Evolutionary conservation across 2,329 filamentous ascomycete species (phyloP).

Genomic region (Calonectria pseudoturangicola): DNA sequence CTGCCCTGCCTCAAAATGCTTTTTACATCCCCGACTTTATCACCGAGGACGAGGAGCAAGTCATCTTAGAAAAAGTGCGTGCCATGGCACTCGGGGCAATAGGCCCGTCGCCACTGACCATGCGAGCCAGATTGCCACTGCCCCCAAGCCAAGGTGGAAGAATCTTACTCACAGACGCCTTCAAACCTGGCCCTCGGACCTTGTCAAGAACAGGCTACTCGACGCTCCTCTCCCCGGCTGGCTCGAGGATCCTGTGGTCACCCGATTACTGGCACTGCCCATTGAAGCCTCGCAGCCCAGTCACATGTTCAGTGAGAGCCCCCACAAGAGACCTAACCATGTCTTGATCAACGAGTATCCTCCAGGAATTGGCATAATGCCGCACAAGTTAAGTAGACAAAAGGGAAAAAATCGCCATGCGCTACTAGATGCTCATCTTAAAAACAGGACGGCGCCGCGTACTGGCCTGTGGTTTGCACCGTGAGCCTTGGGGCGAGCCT

Average conservation of each 20-base stretch:
- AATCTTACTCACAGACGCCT: conserved; percentile 90
- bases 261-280: conserved; percentile 73
- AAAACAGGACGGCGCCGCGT: conserved; percentile 84
- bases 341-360: conserved; percentile 95
- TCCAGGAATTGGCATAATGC: conserved; percentile 94
- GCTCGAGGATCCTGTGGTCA: conserved; percentile 82
- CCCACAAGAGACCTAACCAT: conserved; percentile 88
- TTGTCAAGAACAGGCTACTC: conserved; percentile 86
- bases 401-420: conserved; percentile 38
- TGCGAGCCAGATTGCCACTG: conserved; percentile 70
- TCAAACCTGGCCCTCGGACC: conserved; percentile 91
- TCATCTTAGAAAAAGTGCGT: conserved; percentile 81
- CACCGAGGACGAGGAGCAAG: conserved; percentile 81
- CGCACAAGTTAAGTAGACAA: conserved; percentile 80
- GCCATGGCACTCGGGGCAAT: conserved; percentile 46
- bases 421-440: conserved; percentile 57
- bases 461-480: conserved; percentile 91
- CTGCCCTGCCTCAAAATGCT: conserved; percentile 76
- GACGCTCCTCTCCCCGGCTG: conserved; percentile 84
- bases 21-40: conserved; percentile 95
- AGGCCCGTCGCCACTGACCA: conserved; percentile 44
- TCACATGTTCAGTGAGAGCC: conserved; percentile 77
- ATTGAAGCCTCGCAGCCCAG: conserved; percentile 53
- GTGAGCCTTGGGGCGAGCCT: conserved; percentile 87
- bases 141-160: conserved; percentile 88